Evolutionary conservation across 73 alveolate species (phyloP).

Genomic region (Urostyla sp.): DNA sequence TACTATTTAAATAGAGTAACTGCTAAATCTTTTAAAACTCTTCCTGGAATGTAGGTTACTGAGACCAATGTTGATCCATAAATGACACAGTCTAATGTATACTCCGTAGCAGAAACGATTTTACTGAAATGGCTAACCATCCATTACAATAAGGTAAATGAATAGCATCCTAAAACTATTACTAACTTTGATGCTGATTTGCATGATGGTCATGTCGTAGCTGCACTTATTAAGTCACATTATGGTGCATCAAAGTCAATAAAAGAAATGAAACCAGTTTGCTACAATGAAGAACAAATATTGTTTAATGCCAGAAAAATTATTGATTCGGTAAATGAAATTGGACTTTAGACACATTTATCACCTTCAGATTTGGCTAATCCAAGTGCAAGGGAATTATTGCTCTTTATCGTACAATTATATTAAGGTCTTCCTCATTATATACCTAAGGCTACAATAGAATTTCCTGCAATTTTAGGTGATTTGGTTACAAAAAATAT

Average conservation of each 20-base stretch:
- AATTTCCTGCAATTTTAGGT: constrained; percentile 94
- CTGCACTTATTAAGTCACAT: constrained; percentile 79
- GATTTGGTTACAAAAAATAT: constrained; percentile 91
- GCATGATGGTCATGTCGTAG: constrained; percentile 84
- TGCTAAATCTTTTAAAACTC: constrained; percentile 84
- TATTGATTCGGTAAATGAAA: constrained; percentile 82
- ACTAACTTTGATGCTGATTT: constrained; percentile 85
- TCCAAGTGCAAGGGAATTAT: constrained; percentile 98
- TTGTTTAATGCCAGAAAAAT: constrained; percentile 81
- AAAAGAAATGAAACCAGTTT: constrained; percentile 69
- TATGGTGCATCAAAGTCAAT: constrained; percentile 76
- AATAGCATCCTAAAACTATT: constrained; percentile 75
- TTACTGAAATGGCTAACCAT: constrained; percentile 93
- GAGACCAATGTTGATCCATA: constrained; percentile 82
- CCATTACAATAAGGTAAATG: constrained; percentile 77
- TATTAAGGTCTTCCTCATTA: constrained; percentile 95
- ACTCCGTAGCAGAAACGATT: constrained; percentile 91
- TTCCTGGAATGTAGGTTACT: constrained; percentile 93
- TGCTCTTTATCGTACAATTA: constrained; percentile 85
- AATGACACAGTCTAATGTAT: constrained; percentile 88
- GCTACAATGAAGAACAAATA: constrained; percentile 77
- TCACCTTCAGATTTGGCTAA: constrained; percentile 81
- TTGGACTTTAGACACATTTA: constrained; percentile 81
- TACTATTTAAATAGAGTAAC: constrained; percentile 94
- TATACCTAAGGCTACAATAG: constrained; percentile 94